phyloP scores from a whole-genome alignment of 2,329 filamentous ascomycete species.

The Metarhizium sp. region DNA sequence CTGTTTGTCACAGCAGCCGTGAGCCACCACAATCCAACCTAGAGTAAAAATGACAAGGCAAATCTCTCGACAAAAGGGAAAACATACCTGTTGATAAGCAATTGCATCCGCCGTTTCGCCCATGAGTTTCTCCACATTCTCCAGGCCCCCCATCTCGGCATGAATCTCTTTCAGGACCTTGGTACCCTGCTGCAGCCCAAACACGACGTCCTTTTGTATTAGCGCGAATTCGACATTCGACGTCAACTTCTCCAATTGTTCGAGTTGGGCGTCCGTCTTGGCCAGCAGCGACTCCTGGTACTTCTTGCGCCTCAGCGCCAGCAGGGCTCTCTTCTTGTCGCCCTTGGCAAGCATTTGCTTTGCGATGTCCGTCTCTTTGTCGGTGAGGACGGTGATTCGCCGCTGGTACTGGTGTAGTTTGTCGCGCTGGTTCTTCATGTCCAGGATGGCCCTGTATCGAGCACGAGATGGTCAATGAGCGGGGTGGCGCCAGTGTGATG shows the following conservation, averaged over 20 bases:
- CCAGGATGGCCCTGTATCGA: constrained; percentile 72
- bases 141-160: constrained; percentile 89
- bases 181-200: constrained; percentile 85
- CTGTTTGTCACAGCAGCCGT: constrained; percentile 32
- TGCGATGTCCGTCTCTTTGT: constrained; percentile 79
- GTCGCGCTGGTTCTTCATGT: constrained; percentile 96
- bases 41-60: neutral
- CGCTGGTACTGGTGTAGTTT: constrained; percentile 94
- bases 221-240: constrained; percentile 88
- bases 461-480: constrained; percentile 1
- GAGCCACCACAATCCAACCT: neutral
- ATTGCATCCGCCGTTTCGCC: constrained; percentile 84
- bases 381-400: constrained; percentile 76
- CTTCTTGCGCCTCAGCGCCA: constrained; percentile 89
- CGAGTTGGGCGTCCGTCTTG: constrained; percentile 90
- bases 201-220: constrained; percentile 94
- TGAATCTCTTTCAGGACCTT: constrained; percentile 85
- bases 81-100: constrained; percentile 74
- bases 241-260: constrained; percentile 82
- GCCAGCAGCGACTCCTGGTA: constrained; percentile 85
- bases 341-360: constrained; percentile 70
- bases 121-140: constrained; percentile 91
- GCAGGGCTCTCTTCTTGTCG: constrained; percentile 72
- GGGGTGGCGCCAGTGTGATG: neutral
- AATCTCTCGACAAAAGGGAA: neutral